Conservation (phyloP, 768 basidiomycete species). For the Suillus cothurnatus region DNA sequence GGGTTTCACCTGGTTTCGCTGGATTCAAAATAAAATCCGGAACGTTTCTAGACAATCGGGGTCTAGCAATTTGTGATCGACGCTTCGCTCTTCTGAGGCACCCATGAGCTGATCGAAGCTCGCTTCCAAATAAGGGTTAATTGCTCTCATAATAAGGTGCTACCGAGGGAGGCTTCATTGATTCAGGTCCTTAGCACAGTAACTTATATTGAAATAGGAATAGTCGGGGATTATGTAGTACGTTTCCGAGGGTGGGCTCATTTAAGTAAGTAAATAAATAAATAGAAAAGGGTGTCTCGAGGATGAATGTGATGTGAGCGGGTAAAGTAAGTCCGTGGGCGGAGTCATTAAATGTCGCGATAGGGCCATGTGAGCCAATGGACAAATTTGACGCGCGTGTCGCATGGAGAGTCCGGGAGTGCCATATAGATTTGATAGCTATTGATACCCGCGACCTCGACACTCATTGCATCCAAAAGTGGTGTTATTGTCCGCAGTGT, state of each 20-base stretch:
- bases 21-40: slow-evolving; percentile 13
- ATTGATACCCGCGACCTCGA: slow-evolving; percentile 5
- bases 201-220: slow-evolving; percentile 9
- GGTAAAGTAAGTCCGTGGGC: background rate
- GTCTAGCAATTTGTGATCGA: slow-evolving; percentile 18
- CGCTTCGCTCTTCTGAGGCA: slow-evolving; percentile 20
- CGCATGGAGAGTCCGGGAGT: background rate
- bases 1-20: slow-evolving; percentile 10
- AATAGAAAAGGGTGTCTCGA: background rate
- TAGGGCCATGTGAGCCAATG: slow-evolving; percentile 5
- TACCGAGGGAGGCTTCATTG: slow-evolving; percentile 6
- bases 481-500: slow-evolving; percentile 17
- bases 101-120: slow-evolving; percentile 22
- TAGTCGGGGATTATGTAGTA: slow-evolving; percentile 10
- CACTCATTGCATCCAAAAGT: slow-evolving; percentile 7
- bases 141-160: slow-evolving; percentile 14
- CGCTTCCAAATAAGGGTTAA: slow-evolving; percentile 14
- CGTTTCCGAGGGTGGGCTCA: slow-evolving; percentile 4
- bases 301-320: background rate
- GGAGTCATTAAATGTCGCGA: background rate
- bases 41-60: slow-evolving; percentile 18
- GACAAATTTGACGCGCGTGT: slow-evolving; percentile 2
- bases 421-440: background rate
- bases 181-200: slow-evolving; percentile 2
- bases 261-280: slow-evolving; percentile 4